Evolutionary conservation across 2,329 filamentous ascomycete species (phyloP).

Genomic region (Rhynchosporium agropyri): DNA sequence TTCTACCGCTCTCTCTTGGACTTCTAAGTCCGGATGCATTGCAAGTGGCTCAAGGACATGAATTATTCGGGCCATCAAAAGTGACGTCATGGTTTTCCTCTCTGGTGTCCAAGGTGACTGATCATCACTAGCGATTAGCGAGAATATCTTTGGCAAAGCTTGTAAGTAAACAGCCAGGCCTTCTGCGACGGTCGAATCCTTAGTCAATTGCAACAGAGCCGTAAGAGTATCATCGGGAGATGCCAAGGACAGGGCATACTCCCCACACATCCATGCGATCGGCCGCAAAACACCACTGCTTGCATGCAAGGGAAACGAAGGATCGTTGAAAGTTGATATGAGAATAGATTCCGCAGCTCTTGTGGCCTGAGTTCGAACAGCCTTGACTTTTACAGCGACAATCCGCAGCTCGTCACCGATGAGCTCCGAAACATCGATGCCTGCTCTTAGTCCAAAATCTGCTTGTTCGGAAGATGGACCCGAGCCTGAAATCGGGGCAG

Average conservation of each 20-base stretch:
- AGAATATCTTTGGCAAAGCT: conserved; percentile 82
- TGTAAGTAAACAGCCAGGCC: conserved; percentile 82
- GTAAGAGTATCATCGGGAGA: conserved; percentile 73
- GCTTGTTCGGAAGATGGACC: conserved; percentile 32
- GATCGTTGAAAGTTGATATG: conserved; percentile 58
- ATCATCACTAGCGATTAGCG: conserved; percentile 68
- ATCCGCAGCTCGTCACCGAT: conserved; percentile 89
- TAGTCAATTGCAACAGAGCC: conserved; percentile 68
- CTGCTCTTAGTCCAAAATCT: conserved; percentile 21
- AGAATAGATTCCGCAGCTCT: conserved; percentile 79
- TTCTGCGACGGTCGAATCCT: conserved; percentile 57
- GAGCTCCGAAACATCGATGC: conserved; percentile 57
- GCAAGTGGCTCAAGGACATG: conserved; percentile 79
- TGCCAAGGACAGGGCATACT: conserved; percentile 75
- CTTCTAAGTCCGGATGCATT: conserved; percentile 84
- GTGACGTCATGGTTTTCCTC: conserved; percentile 71
- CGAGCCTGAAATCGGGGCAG: conserved; percentile 57
- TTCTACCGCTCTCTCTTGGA: conserved; percentile 92
- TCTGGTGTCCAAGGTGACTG: conserved; percentile 69
- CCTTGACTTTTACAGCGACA: conserved; percentile 87
- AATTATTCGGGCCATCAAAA: conserved; percentile 80
- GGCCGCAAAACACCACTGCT: conserved; percentile 71
- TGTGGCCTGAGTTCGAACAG: conserved; percentile 77
- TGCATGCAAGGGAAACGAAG: conserved; percentile 56
- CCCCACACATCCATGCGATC: conserved; percentile 83